Percentiles rank a stretch among this genome's conserved stretches.
Conservation (phyloP, 2,329 filamentous ascomycete species). For the Penicillium corylophilum region DNA sequence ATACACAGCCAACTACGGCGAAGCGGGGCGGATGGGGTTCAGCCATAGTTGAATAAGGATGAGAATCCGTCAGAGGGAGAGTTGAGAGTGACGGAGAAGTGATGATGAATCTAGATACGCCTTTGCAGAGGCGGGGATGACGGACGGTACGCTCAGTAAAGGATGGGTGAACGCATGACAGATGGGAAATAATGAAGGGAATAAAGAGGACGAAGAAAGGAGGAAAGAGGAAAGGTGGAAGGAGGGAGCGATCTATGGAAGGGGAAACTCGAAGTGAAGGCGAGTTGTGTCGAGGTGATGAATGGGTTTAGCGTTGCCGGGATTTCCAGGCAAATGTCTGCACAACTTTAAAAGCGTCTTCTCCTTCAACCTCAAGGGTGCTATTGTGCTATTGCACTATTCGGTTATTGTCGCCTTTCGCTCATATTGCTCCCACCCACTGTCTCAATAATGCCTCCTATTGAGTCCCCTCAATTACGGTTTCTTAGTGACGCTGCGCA, state of each 20-base stretch:
- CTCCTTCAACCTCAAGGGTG: neutral
- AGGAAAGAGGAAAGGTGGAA: neutral
- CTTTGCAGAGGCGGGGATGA: neutral
- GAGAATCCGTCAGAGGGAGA: neutral
- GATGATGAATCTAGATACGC: neutral
- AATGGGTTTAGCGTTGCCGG: neutral
- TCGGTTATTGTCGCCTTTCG: neutral
- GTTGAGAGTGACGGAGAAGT: neutral
- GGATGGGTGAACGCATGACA: neutral
- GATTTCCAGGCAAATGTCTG: neutral
- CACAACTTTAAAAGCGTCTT: too few species aligned
- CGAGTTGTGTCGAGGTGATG: neutral
- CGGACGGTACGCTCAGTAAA: neutral
- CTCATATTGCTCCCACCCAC: neutral
- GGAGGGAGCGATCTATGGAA: neutral
- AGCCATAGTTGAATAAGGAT: slow-evolving; percentile 3
- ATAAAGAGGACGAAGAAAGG: neutral
- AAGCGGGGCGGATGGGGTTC: slow-evolving; percentile 56
- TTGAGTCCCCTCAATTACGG: slow-evolving; percentile 28
- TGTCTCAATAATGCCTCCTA: slow-evolving; percentile 18
- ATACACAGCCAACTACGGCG: slow-evolving; percentile 82
- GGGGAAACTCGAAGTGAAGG: neutral
- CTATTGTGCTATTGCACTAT: neutral
- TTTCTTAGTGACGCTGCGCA: slow-evolving; percentile 40
- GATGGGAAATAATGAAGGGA: neutral